Evolutionary conservation across 202 grass and related monocot genomes (phyloP), one percentile per base, ranked within the genome.

Genomic region (Sporobolus alterniflorus): DNA sequence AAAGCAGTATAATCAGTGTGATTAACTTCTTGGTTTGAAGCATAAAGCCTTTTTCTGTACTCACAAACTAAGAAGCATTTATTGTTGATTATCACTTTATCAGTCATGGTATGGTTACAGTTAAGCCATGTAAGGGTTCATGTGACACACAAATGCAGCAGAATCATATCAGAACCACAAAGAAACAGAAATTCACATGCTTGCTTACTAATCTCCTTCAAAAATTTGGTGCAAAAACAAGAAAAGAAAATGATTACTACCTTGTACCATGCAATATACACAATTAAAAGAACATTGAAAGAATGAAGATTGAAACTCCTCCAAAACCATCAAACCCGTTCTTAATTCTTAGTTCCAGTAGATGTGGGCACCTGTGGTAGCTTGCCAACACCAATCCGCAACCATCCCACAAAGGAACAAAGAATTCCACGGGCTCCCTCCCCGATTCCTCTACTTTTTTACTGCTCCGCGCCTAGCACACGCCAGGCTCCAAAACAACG

Each of bases 281-380:
- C 52, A 43, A 36, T 2, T 36, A 36, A 66, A 76, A 0, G 2
- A 9, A 54, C 31, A 44, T 46, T 29, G 2, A 69, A 52, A 44
- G 43, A 50, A n/a, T 20, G 21, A 47, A 74, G 61, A 79, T 61
- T 12, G 11, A 82, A 75, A 51, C 10, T 33, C 26, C 39, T 43
- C 40, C 31, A 67, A 1, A 67, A 61, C 39, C 49, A 64, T 14
- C 5, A 78, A 82, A 82, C 15, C 51, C 57, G 22, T 42, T 49
- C 41, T 33, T 50, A 77, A 71, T 24, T 68, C 72, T 17, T 56
- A 75, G 46, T 33, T 56, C 40, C 8, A 21, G 34, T 64, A 89
- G 82, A 77, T 77, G 75, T 13, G 34, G 18, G 71, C 64, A 98
- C 96, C 93, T 96, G 93, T 48, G 96, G 96, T 59, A 98, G 76